Evolutionary conservation across 805 yeast species (phyloP).

Genomic region (Lipomyces yamanashiensis): DNA sequence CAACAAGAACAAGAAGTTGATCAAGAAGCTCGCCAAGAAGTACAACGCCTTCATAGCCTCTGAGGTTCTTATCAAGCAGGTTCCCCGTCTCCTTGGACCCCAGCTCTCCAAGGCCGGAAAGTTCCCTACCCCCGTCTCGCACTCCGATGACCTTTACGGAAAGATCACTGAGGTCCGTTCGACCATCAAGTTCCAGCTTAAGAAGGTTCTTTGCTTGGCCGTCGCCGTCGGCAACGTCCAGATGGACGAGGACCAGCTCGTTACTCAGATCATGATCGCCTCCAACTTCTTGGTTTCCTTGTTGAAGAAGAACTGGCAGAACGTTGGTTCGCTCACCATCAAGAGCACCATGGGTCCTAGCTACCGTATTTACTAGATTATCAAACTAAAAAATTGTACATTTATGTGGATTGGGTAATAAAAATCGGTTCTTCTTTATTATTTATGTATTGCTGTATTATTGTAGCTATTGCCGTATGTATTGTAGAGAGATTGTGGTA

Average conservation of each 20-base stretch:
- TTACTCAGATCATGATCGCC: constrained; percentile 98
- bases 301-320: constrained; percentile 99
- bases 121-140: constrained; percentile 99
- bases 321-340: constrained; percentile 98
- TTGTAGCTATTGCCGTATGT: not conserved
- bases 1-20: constrained; percentile 99
- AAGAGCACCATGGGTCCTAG: constrained; percentile 99
- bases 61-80: constrained; percentile 98
- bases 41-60: constrained; percentile 99
- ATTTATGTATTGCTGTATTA: not conserved
- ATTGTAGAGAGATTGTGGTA: no score
- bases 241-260: constrained; percentile 96
- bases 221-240: constrained; percentile 99
- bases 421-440: not conserved
- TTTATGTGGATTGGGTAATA: constrained; percentile 6
- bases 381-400: constrained; percentile 1
- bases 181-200: constrained; percentile 99
- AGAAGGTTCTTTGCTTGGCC: constrained; percentile 99
- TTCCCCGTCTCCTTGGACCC: constrained; percentile 99
- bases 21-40: constrained; percentile 99
- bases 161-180: constrained; percentile 98
- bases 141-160: constrained; percentile 94
- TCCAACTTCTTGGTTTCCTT: constrained; percentile 98
- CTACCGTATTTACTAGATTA: constrained; percentile 92
- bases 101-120: constrained; percentile 99